Evolutionary conservation across 2,329 filamentous ascomycete genomes (phyloP).

Genomic region (Cladosporium cucumerinum): DNA sequence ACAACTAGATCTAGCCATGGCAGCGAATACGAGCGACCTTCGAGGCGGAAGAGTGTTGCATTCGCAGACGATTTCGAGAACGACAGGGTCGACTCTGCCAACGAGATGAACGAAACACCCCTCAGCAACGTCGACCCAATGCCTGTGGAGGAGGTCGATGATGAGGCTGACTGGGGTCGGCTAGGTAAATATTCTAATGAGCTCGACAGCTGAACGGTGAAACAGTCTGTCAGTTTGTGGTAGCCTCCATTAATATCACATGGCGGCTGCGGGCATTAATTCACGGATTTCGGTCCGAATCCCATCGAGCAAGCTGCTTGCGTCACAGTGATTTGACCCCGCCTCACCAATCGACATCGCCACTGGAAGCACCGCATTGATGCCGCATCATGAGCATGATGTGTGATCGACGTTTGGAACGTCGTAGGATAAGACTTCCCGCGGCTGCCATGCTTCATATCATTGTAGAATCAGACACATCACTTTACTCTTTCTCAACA

Average conservation of each 20-base stretch:
- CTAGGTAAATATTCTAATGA: not conserved
- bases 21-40: conserved; percentile 38
- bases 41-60: conserved; percentile 31
- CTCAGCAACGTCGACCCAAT: conserved; percentile 13
- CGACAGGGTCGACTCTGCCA: conserved; percentile 17
- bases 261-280: not conserved
- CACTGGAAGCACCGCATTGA: conserved; percentile 1
- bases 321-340: conserved; percentile 9
- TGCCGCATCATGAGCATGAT: conserved; percentile 1
- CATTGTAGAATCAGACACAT: not conserved
- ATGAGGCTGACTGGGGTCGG: conserved; percentile 9
- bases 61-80: conserved; percentile 34
- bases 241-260: not conserved
- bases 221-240: not conserved
- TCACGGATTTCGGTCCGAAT: conserved; percentile 13
- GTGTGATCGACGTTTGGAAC: not conserved
- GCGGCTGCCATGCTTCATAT: not conserved
- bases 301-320: not conserved
- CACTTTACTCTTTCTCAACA: not conserved
- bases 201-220: not conserved
- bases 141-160: conserved; percentile 16
- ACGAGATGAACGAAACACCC: conserved; percentile 15
- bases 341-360: conserved; percentile 2
- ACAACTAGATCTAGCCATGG: conserved; percentile 41
- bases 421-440: not conserved